Evolutionary conservation across 768 basidiomycete species (phyloP).

Genomic region (Suillus alpinus): DNA sequence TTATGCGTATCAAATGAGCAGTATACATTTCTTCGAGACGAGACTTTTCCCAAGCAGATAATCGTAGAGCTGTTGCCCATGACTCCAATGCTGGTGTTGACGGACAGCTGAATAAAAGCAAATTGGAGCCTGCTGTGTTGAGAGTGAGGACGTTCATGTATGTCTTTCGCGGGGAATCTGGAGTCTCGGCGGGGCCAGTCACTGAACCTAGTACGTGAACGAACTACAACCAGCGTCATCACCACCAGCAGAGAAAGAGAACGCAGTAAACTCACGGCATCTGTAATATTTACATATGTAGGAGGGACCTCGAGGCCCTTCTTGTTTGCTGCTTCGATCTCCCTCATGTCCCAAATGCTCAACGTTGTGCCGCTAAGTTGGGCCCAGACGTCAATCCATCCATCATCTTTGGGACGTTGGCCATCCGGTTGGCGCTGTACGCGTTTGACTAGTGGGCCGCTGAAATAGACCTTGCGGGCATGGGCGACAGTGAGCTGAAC

Average conservation of each 20-base stretch:
- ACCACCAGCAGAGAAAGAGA: slow-evolving; percentile 9
- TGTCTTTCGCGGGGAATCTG: slow-evolving; percentile 48
- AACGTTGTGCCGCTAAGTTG: slow-evolving; percentile 88
- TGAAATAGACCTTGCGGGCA: slow-evolving; percentile 84
- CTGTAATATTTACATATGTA: slow-evolving; percentile 82
- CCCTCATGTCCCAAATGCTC: slow-evolving; percentile 89
- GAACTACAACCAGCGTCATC: slow-evolving; percentile 44
- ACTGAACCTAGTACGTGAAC: slow-evolving; percentile 76
- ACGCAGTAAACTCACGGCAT: slow-evolving; percentile 60
- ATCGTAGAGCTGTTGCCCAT: slow-evolving; percentile 91
- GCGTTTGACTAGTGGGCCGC: slow-evolving; percentile 74
- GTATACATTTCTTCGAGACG: slow-evolving; percentile 97
- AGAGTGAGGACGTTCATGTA: slow-evolving; percentile 82
- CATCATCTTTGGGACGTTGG: slow-evolving; percentile 69
- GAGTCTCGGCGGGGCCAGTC: slow-evolving; percentile 57
- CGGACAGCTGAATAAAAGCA: slow-evolving; percentile 85
- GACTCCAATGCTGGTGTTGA: slow-evolving; percentile 64
- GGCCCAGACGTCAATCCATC: slow-evolving; percentile 85
- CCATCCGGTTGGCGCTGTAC: slow-evolving; percentile 81
- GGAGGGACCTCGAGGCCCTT: slow-evolving; percentile 83
- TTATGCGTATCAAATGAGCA: slow-evolving; percentile 85
- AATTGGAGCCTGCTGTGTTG: slow-evolving; percentile 91
- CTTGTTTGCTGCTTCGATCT: slow-evolving; percentile 80
- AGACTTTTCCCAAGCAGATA: slow-evolving; percentile 93
- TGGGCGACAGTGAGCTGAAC: slow-evolving; percentile 73